Conservation (phyloP, 768 basidiomycete genomes). For the Pluteus cervinus region DNA sequence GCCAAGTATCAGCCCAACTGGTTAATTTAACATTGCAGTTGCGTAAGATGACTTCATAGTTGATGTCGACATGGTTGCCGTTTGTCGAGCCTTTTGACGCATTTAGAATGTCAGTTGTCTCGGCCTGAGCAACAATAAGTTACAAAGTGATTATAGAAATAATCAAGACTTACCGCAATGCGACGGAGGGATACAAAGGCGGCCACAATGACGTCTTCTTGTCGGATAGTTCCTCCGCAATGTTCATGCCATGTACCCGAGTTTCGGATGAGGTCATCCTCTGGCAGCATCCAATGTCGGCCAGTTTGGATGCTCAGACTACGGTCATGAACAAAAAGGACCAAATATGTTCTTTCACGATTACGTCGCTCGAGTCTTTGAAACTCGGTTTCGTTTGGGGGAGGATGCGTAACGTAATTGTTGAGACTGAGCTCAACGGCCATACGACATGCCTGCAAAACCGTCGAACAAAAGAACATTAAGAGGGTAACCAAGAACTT, state of each 20-base stretch:
- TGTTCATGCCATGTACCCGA: slow-evolving; percentile 67
- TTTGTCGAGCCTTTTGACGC: slow-evolving; percentile 36
- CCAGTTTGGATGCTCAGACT: slow-evolving; percentile 85
- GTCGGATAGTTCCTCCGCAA: slow-evolving; percentile 46
- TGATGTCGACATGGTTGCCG: slow-evolving; percentile 53
- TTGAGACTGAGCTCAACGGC: slow-evolving; percentile 81
- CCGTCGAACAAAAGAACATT: slow-evolving; percentile 7
- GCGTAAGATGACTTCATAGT: slow-evolving; percentile 65
- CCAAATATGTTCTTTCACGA: slow-evolving; percentile 80
- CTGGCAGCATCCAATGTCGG: slow-evolving; percentile 83
- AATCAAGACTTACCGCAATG: slow-evolving; percentile 55
- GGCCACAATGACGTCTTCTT: slow-evolving; percentile 77
- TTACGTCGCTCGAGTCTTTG: slow-evolving; percentile 75
- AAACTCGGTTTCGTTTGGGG: slow-evolving; percentile 54
- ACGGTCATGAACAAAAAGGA: slow-evolving; percentile 82
- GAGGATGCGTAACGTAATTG: slow-evolving; percentile 52
- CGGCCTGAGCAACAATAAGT: slow-evolving; percentile 40
- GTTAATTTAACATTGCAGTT: slow-evolving; percentile 70
- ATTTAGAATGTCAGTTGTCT: slow-evolving; percentile 71
- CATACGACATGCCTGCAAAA: slow-evolving; percentile 75
- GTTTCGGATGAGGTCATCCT: slow-evolving; percentile 73
- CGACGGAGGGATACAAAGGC: slow-evolving; percentile 74
- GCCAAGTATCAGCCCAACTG: slow-evolving; percentile 70
- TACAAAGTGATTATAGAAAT: neutral
- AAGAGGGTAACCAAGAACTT: slow-evolving; percentile 20